Percentiles rank a stretch among this genome's conserved stretches.
phyloP scores from a whole-genome alignment of 2,329 filamentous ascomycete genomes.

The Rutstroemia sp. region DNA sequence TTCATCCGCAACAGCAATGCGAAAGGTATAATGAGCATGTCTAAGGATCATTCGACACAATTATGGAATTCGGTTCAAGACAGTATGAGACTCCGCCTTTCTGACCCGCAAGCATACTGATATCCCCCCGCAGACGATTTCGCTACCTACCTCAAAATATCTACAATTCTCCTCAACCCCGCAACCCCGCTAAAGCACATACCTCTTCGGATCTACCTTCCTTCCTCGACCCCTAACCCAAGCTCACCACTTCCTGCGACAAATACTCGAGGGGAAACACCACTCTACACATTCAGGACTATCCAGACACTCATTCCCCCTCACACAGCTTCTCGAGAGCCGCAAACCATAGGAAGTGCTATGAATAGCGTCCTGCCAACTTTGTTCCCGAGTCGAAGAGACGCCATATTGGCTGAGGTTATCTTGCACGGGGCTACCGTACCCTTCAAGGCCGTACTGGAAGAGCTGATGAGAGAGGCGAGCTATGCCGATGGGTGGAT shows the following conservation, averaged over 20 bases:
- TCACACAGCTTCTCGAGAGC: slow-evolving; percentile 36
- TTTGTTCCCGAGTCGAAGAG: slow-evolving; percentile 80
- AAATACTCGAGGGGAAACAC: slow-evolving; percentile 17
- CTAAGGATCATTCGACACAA: slow-evolving; percentile 58
- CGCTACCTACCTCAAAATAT: slow-evolving; percentile 63
- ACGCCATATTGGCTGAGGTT: slow-evolving; percentile 74
- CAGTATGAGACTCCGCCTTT: slow-evolving; percentile 34
- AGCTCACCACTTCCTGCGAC: slow-evolving; percentile 36
- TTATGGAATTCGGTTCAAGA: slow-evolving; percentile 59
- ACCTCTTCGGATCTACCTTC: slow-evolving; percentile 80
- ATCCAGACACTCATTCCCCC: slow-evolving; percentile 68
- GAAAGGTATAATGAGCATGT: slow-evolving; percentile 64
- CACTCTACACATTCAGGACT: slow-evolving; percentile 54
- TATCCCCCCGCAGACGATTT: slow-evolving; percentile 54
- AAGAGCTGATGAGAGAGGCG: slow-evolving; percentile 74
- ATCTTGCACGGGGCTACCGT: slow-evolving; percentile 80
- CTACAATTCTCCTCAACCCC: slow-evolving; percentile 68
- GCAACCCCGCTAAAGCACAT: slow-evolving; percentile 71
- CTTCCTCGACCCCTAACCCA: slow-evolving; percentile 48
- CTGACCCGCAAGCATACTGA: neutral
- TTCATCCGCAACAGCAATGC: slow-evolving; percentile 63
- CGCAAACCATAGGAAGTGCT: slow-evolving; percentile 68
- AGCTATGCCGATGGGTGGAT: slow-evolving; percentile 92
- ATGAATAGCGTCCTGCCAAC: slow-evolving; percentile 68
- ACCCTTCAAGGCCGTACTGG: slow-evolving; percentile 71